Conservation (phyloP, 768 basidiomycete species). For the Russula abietina region DNA sequence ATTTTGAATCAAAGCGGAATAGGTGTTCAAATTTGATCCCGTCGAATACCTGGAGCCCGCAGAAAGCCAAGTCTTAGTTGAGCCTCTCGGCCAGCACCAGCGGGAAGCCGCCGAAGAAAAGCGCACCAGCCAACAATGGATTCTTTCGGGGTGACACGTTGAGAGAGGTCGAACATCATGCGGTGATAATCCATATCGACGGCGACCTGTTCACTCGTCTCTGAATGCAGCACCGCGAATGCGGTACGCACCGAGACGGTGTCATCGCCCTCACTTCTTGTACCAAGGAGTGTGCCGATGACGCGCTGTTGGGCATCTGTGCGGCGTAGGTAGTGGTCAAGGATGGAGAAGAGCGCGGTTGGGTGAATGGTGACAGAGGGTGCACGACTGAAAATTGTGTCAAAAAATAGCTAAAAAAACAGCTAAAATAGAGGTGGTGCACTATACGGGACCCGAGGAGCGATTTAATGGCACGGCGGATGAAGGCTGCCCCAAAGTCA, state of each 20-base stretch:
- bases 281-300: constrained; percentile 91
- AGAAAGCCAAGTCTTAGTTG: constrained; percentile 81
- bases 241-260: constrained; percentile 72
- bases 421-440: not conserved
- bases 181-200: constrained; percentile 97
- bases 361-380: constrained; percentile 83
- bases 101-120: not conserved
- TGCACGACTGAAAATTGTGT: constrained; percentile 45
- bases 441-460: constrained; percentile 34
- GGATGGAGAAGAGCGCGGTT: constrained; percentile 87
- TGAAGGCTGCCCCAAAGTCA: constrained; percentile 43
- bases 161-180: constrained; percentile 86
- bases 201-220: constrained; percentile 87
- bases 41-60: constrained; percentile 77
- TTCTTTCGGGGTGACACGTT: constrained; percentile 78
- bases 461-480: constrained; percentile 42
- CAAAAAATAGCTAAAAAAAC: not conserved
- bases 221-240: constrained; percentile 90
- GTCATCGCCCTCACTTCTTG: constrained; percentile 47
- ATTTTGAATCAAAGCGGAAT: constrained; percentile 95
- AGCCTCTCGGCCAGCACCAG: constrained; percentile 59
- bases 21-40: constrained; percentile 83
- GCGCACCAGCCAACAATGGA: constrained; percentile 92
- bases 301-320: constrained; percentile 78
- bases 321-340: constrained; percentile 93